phyloP scores from a whole-genome alignment of 176 grass and related monocot genomes.

The Puya raimondii region DNA sequence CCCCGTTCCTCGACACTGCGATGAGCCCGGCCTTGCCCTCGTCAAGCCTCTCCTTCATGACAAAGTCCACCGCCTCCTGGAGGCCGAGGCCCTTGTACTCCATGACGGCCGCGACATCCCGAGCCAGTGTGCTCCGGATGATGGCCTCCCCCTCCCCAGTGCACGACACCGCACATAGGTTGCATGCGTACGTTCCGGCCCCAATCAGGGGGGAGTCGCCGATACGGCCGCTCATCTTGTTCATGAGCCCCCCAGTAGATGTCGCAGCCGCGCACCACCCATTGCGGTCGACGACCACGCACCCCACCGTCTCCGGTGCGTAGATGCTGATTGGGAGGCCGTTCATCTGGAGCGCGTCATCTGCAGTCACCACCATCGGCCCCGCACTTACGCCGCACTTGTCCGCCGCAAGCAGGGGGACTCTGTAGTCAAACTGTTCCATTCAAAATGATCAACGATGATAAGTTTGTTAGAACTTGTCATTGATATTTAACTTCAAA shows the following conservation, averaged over 20 bases:
- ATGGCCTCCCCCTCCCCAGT: slow-evolving; percentile 90
- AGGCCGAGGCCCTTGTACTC: slow-evolving; percentile 73
- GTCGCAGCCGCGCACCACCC: slow-evolving; percentile 58
- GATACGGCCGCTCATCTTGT: slow-evolving; percentile 85
- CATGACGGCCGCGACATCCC: slow-evolving; percentile 82
- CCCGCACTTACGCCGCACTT: slow-evolving; percentile 45
- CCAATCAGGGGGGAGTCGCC: slow-evolving; percentile 90
- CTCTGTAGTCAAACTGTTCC: slow-evolving; percentile 68
- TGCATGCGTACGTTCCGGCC: slow-evolving; percentile 73
- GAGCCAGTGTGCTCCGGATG: slow-evolving; percentile 72
- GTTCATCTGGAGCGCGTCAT: slow-evolving; percentile 54
- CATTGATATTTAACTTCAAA: no score
- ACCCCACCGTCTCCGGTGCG: slow-evolving; percentile 85
- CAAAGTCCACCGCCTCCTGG: slow-evolving; percentile 64
- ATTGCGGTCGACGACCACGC: slow-evolving; percentile 49
- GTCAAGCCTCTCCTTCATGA: slow-evolving; percentile 60
- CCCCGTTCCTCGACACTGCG: slow-evolving; percentile 52
- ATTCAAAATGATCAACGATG: neutral
- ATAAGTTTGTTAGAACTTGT: no score
- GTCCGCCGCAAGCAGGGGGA: slow-evolving; percentile 37
- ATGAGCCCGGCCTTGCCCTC: slow-evolving; percentile 65
- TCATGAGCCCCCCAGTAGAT: slow-evolving; percentile 82
- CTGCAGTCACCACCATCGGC: neutral
- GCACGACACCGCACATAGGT: slow-evolving; percentile 61
- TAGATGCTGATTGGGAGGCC: slow-evolving; percentile 92